Evolutionary conservation across 768 basidiomycete genomes (phyloP), one percentile per base, ranked within the genome.

Genomic region (Xerocomus spinulosus): DNA sequence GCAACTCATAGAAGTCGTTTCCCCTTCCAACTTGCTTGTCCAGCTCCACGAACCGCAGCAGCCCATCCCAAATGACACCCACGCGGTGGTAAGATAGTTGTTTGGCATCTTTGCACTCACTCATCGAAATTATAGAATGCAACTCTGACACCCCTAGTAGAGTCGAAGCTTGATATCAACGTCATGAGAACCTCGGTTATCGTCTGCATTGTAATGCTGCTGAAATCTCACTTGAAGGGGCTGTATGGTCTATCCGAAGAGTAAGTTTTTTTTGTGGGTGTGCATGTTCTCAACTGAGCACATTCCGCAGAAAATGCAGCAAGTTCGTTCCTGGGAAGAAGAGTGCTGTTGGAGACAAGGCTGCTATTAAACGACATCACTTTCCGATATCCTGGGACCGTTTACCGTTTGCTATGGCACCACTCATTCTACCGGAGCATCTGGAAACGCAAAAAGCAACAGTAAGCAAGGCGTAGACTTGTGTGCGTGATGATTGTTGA

Each of bases 281-380:
- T 14, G 0, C 20, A 43, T 52, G n/a, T 9, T 43, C 15, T 15
- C 15, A 21, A 44, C 46, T 55, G 1, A 51, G 9, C 2, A 12
- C 15, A 13, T 7, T n/a, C 7, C 4, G 4, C 48, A 96, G 93
- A 36, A 98, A 96, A 87, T 92, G 92, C 55, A 74, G 77, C 38
- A 97, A 93, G 67, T 96, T 88, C 61, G 77, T 83, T 4, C 67
- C 83, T 5, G 87, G 87, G 17, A 98, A 97, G 77, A 97, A 97
- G 70, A 90, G 82, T 45, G 81, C 89, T 0, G 64, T 86, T 3
- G 94, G 94, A 1, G 95, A 99, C 66, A 88, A 83, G 60, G 77
- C 87, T 13, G 88, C 83, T 5, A 64, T 72, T 2, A 82, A 79
- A 56, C 79, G 80, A 23, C 72, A 83, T 54, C 79, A 83, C 2